Conservation (phyloP, 2,329 filamentous ascomycete genomes). For the Cercospora zeae-maydis region DNA sequence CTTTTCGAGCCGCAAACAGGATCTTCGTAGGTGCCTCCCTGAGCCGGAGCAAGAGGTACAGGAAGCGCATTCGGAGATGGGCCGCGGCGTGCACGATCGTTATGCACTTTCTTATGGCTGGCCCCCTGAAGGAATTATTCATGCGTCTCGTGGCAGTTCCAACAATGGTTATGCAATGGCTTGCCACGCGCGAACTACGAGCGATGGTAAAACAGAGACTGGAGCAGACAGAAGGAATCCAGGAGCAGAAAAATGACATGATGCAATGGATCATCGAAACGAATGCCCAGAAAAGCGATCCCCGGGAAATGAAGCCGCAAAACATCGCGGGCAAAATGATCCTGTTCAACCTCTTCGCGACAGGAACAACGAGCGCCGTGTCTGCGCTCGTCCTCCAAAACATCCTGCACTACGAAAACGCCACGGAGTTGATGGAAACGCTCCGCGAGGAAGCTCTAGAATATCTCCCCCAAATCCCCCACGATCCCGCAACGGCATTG, state of each 20-base stretch:
- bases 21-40: constrained; percentile 20
- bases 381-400: constrained; percentile 20
- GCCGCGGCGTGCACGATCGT: constrained; percentile 10
- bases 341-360: constrained; percentile 27
- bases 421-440: not conserved
- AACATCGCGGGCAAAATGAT: constrained; percentile 20
- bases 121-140: not conserved
- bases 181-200: not conserved
- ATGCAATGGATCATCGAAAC: constrained; percentile 23
- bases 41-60: constrained; percentile 11
- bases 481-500: not conserved
- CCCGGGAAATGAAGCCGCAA: constrained; percentile 9
- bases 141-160: constrained; percentile 10
- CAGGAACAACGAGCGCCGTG: constrained; percentile 22
- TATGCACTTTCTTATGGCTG: constrained; percentile 6
- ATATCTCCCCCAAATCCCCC: not conserved
- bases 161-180: constrained; percentile 2
- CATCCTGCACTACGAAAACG: constrained; percentile 15
- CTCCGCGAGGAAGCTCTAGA: not conserved
- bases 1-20: constrained; percentile 20
- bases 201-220: not conserved
- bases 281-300: constrained; percentile 1
- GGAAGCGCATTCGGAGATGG: constrained; percentile 13
- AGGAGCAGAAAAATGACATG: constrained; percentile 13
- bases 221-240: not conserved